Base-by-base conservation (phyloP, 2,329 filamentous ascomycete species). In the Colletotrichum cordylinicola region DNA sequence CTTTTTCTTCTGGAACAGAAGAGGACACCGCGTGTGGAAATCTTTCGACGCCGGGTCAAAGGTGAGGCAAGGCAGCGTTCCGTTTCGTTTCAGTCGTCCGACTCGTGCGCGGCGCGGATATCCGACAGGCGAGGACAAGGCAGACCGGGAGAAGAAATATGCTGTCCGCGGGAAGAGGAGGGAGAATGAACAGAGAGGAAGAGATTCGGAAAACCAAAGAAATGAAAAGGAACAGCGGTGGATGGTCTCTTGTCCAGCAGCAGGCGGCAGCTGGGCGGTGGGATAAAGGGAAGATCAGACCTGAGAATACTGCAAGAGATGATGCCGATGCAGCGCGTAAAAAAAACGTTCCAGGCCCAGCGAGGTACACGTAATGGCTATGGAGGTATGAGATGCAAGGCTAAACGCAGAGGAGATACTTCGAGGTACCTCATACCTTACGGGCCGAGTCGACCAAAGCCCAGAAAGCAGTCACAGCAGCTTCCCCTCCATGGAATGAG, bases 71-170 rank as follows among this genome's bases (percentile, higher is more conserved):
- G 39, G 39, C 39, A 70, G 35, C 67, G 55, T 48, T 52, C 56
- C 55, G 67, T 61, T 33, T 62, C 67, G 67, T 70, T 70, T 70
- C 67, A 70, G 67, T 62, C 37, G 62, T 48, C 65, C 65, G 65
- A 67, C 65, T 37, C 67, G 35, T 70, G 66, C 48, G 31, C 43
- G 66, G 48, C 31, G 48, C n/a, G 66, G 21, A 68, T 68, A 58
- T 56, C 48, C 60, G 71, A 58, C 31, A 55, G 27, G 33, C 12
- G 16, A 31, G 15, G 39, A 18, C 16, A 56, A 70, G 56, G 67
- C 33, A 21, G 48, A 48, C 39, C n/a, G 39, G 39, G 39, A n/a
- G 39, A 35, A 67, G 52, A 67, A 29, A 33, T 43, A 16, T 65
- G 39, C 16, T 8, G 21, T 37, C 16, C 21, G 16, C 18, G 8